A percentile compares a stretch with the other conserved stretches of the same genome.
phyloP scores from a whole-genome alignment of 2,329 filamentous ascomycete species.

The Neoascochyta sp. region DNA sequence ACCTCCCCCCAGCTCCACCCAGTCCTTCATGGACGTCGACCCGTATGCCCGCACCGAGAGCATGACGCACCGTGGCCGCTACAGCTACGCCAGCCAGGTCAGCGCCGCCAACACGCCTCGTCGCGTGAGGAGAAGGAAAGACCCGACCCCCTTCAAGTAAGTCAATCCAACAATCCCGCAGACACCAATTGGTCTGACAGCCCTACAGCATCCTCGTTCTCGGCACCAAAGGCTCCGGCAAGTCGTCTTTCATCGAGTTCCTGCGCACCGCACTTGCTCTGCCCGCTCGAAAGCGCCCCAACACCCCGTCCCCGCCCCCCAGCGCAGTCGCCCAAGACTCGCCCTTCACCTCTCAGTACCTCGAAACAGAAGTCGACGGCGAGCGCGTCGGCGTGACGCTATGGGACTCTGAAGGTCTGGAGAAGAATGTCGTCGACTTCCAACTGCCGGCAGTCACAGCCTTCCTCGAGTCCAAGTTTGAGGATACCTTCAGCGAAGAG shows the following conservation, averaged over 20 bases:
- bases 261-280: slow-evolving; percentile 80
- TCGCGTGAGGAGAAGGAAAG: slow-evolving; percentile 87
- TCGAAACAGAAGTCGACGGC: slow-evolving; percentile 90
- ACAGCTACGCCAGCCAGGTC: slow-evolving; percentile 89
- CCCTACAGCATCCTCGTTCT: slow-evolving; percentile 75
- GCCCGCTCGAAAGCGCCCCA: slow-evolving; percentile 70
- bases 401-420: slow-evolving; percentile 93
- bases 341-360: slow-evolving; percentile 77
- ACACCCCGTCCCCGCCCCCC: slow-evolving; percentile 40
- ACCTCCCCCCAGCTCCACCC: slow-evolving; percentile 39
- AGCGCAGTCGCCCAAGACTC: slow-evolving; percentile 47
- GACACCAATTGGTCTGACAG: slow-evolving; percentile 11
- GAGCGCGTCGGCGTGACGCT: slow-evolving; percentile 89
- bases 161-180: slow-evolving; percentile 38
- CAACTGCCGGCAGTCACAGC: slow-evolving; percentile 87
- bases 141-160: slow-evolving; percentile 98
- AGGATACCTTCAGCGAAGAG: slow-evolving; percentile 95
- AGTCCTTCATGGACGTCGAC: slow-evolving; percentile 58
- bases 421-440: slow-evolving; percentile 91
- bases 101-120: slow-evolving; percentile 92
- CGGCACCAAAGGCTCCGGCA: slow-evolving; percentile 81
- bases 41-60: slow-evolving; percentile 83
- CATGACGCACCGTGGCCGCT: slow-evolving; percentile 94
- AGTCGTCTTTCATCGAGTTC: slow-evolving; percentile 96
- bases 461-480: slow-evolving; percentile 96